Conservation (phyloP, 768 basidiomycete genomes). For the Gelatoporia subvermispora region DNA sequence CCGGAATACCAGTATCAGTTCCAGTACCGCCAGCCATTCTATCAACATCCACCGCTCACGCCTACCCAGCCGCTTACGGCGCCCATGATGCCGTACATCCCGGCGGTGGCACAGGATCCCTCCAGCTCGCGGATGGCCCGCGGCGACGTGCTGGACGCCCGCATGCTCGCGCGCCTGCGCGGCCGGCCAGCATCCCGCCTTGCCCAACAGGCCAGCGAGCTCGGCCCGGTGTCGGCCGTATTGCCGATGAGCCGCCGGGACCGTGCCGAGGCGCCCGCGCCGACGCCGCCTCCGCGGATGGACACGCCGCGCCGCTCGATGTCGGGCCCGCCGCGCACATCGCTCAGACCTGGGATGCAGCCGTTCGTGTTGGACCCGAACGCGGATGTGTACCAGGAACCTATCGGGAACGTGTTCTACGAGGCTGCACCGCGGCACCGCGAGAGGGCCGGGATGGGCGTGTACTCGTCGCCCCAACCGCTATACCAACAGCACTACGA, state of each 20-base stretch:
- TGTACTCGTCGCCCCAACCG: slow-evolving; percentile 7
- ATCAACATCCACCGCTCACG: too few relatives aligned
- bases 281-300: slow-evolving; percentile 20
- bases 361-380: slow-evolving; percentile 5
- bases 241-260: not conserved
- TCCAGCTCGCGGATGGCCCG: slow-evolving; percentile 9
- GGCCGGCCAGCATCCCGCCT: slow-evolving; percentile 16
- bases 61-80: too few relatives aligned
- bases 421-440: slow-evolving; percentile 18
- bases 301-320: slow-evolving; percentile 29
- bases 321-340: slow-evolving; percentile 27
- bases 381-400: slow-evolving; percentile 7
- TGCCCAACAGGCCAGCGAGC: slow-evolving; percentile 7
- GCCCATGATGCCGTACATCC: too few relatives aligned
- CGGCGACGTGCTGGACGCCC: slow-evolving; percentile 13
- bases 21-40: too few relatives aligned
- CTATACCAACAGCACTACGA: slow-evolving; percentile 6
- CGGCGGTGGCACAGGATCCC: not conserved
- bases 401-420: slow-evolving; percentile 20
- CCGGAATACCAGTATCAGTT: too few relatives aligned
- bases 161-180: slow-evolving; percentile 16
- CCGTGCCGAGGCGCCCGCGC: not conserved
- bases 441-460: slow-evolving; percentile 11
- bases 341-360: slow-evolving; percentile 11
- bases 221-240: not conserved